Conservation (phyloP, 2,329 filamentous ascomycete genomes). For the Paramyrothecium roridum region DNA sequence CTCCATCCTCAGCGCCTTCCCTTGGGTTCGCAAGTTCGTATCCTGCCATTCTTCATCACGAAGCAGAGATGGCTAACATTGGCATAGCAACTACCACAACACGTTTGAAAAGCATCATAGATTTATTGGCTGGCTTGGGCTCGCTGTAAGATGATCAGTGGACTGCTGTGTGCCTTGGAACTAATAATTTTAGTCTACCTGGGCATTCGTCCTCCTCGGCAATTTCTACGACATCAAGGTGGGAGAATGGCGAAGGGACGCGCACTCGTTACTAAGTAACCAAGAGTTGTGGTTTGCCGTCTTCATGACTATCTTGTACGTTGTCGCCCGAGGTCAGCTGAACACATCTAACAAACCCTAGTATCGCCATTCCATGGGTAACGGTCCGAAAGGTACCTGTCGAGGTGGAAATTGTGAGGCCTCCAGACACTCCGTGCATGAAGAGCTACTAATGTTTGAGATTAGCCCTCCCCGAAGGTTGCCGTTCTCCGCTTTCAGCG, state of each 20-base stretch:
- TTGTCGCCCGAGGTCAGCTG: conserved; percentile 5
- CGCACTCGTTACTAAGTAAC: conserved; percentile 28
- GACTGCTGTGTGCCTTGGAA: not conserved
- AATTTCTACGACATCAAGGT: conserved; percentile 32
- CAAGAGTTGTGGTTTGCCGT: conserved; percentile 38
- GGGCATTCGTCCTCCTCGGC: conserved; percentile 34
- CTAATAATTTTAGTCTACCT: conserved; percentile 24
- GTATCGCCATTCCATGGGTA: conserved; percentile 35
- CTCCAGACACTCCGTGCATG: not conserved
- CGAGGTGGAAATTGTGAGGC: conserved; percentile 32
- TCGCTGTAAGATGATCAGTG: conserved; percentile 22
- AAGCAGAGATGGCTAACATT: not conserved
- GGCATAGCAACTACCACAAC: conserved; percentile 34
- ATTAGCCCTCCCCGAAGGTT: conserved; percentile 35
- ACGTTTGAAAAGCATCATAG: conserved; percentile 37
- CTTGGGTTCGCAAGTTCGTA: conserved; percentile 38
- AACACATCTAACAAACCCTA: conserved; percentile 11
- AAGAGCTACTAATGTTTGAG: not conserved
- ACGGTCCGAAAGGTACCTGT: conserved; percentile 35
- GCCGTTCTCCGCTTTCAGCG: conserved; percentile 34
- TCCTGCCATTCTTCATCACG: not conserved
- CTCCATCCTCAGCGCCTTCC: conserved; percentile 35
- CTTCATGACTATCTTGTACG: conserved; percentile 37
- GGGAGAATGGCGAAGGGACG: conserved; percentile 27
- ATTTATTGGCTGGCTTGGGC: conserved; percentile 37